Evolutionary conservation across 2,329 filamentous ascomycete species (phyloP).

Genomic region (Fusarium phyllophilum): DNA sequence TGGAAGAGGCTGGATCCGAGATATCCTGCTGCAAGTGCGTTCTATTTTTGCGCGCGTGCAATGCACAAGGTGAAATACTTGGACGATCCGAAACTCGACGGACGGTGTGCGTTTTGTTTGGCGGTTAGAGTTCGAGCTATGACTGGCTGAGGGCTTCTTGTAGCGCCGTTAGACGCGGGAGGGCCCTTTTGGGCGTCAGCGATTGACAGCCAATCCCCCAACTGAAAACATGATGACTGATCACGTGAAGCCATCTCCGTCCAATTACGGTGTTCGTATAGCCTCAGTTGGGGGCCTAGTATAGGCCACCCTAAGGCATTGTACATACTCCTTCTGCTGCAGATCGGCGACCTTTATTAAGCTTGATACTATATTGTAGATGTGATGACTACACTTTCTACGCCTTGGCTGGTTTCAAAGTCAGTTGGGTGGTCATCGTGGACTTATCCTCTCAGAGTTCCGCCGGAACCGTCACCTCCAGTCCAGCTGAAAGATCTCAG

Average conservation of each 20-base stretch:
- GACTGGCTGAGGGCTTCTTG: conserved; percentile 36
- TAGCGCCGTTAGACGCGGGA: conserved; percentile 37
- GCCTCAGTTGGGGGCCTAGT: conserved; percentile 21
- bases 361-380: conserved; percentile 1
- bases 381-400: conserved; percentile 7
- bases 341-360: conserved; percentile 25
- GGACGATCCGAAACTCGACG: conserved; percentile 27
- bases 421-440: conserved; percentile 1
- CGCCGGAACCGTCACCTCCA: conserved; percentile 7
- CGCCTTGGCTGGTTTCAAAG: conserved; percentile 29
- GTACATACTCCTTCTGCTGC: neutral
- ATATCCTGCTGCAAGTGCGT: conserved; percentile 19
- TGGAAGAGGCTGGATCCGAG: conserved; percentile 9
- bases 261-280: conserved; percentile 28
- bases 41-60: conserved; percentile 26
- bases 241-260: conserved; percentile 22
- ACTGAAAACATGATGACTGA: neutral
- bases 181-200: conserved; percentile 23
- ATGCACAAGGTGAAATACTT: neutral
- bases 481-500: conserved; percentile 25
- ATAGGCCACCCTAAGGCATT: conserved; percentile 1
- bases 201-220: conserved; percentile 29
- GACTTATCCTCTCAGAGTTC: conserved; percentile 5
- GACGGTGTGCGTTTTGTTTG: conserved; percentile 29
- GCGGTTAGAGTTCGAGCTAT: conserved; percentile 39